Percentiles rank a stretch among this genome's conserved stretches.
phyloP scores from a whole-genome alignment of 176 grass and related monocot species.

The Ensete ventricosum region DNA sequence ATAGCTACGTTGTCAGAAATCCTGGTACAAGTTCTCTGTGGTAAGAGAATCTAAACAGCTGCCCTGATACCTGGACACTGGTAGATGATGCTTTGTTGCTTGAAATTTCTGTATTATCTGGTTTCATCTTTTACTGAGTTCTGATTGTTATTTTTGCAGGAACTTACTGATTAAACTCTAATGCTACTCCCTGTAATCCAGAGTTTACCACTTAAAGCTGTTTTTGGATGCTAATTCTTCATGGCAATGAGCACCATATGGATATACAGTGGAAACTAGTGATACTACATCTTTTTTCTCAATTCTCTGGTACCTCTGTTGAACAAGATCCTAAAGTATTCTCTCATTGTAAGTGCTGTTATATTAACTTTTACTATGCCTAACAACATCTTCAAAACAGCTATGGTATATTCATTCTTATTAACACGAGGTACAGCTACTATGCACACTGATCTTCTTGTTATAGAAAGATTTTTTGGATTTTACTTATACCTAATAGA shows the following conservation, averaged over 20 bases:
- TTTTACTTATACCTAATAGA: too few species aligned
- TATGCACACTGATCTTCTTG: too few species aligned
- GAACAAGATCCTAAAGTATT: background rate
- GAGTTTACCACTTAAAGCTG: background rate
- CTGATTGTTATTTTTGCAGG: background rate
- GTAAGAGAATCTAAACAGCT: background rate
- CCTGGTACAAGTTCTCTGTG: slow-evolving; percentile 1
- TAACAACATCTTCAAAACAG: too few species aligned
- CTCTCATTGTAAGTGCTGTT: background rate
- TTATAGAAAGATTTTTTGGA: too few species aligned
- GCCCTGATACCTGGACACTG: too few species aligned
- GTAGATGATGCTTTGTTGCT: background rate
- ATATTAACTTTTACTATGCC: background rate
- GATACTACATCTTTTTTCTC: background rate
- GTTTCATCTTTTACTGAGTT: background rate
- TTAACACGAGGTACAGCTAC: too few species aligned
- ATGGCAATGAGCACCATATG: background rate
- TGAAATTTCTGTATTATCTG: background rate
- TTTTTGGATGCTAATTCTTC: background rate
- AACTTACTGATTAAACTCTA: background rate
- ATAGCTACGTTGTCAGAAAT: background rate
- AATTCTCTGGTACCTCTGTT: background rate
- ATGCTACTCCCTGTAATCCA: background rate
- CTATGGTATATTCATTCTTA: too few species aligned
- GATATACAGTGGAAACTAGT: background rate